Base-by-base conservation (phyloP, 2,329 filamentous ascomycete species). In the Trichoderma brevicompactum region DNA sequence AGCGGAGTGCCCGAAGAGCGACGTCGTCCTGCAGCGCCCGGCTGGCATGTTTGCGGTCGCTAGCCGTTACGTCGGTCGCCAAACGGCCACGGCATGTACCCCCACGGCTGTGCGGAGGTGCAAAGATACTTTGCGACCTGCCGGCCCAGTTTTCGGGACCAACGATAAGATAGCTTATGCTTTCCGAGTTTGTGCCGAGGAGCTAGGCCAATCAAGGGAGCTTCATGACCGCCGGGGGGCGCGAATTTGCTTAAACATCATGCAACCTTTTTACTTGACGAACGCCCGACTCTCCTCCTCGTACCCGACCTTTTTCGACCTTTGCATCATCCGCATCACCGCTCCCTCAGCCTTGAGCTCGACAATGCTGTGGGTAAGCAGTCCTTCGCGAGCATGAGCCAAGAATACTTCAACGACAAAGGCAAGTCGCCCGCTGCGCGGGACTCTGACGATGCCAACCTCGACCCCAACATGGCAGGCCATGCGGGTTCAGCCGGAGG, bases 401-500 rank as follows among this genome's bases (percentile, higher is more conserved):
- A 87, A 77, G 82, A 87, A 72, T 84, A 87, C 70, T 82, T 80
- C 70, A 80, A 78, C 70, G 79, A 78, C 69, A 87, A 87, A 77
- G 84, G 83, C 70, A 85, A 85, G 76, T 72, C 76, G 72, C 78
- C 77, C 65, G 73, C 75, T 58, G 72, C 71, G 64, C 72, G 73
- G 67, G 75, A 75, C 56, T 66, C 70, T 58, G 60, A 66, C 46
- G 54, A 66, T 53, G 59, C 36, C 19, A n/a, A 40, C 44, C 44
- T 63, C 52, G 59, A 66, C 15, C 66, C 71, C 56, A 72, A 75
- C 69, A 64, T 69, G 66, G 69, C 73, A 64, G 69, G 74, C 61
- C 68, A 73, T 46, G 65, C 69, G 70, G 64, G 71, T 66, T 65
- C 75, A 17, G 68, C 74, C 64, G 70, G 73, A 56, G 74, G 70